Evolutionary conservation across 208 protist genomes (phyloP).

Genomic region (Crithidia mellificae): DNA sequence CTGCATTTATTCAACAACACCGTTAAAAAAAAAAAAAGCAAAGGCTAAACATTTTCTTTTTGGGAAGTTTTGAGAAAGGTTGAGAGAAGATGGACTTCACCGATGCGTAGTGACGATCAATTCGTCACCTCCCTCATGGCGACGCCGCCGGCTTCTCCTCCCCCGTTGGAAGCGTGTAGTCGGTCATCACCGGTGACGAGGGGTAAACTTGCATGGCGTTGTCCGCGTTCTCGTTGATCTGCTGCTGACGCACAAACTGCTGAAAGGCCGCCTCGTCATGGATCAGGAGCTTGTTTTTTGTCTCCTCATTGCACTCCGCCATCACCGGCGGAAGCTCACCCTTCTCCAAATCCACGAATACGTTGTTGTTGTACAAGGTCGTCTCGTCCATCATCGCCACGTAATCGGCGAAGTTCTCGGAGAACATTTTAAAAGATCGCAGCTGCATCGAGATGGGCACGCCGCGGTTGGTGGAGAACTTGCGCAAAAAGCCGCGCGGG

Average conservation of each 20-base stretch:
- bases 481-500: conserved; percentile 81
- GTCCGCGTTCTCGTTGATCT: conserved; percentile 68
- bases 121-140: background rate
- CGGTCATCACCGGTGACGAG: background rate
- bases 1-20: no score
- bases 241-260: conserved; percentile 64
- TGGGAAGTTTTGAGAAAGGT: background rate
- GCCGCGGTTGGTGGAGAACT: conserved; percentile 76
- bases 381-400: conserved; percentile 56
- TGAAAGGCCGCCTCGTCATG: conserved; percentile 70
- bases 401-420: conserved; percentile 80
- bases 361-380: conserved; percentile 88
- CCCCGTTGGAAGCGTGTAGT: background rate
- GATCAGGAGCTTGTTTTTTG: conserved; percentile 37
- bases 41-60: background rate
- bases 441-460: conserved; percentile 82
- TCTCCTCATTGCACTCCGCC: conserved; percentile 48
- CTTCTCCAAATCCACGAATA: conserved; percentile 78
- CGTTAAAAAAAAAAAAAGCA: no score
- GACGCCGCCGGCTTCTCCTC: background rate
- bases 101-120: background rate
- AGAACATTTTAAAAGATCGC: conserved; percentile 86
- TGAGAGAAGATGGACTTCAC: background rate
- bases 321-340: conserved; percentile 80
- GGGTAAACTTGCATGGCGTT: conserved; percentile 69